These are phyloP conservation scores for Pythium dissotocum DNA, from an alignment of 352 stramenopile genomes.

Conservation along the genomic window DNA sequence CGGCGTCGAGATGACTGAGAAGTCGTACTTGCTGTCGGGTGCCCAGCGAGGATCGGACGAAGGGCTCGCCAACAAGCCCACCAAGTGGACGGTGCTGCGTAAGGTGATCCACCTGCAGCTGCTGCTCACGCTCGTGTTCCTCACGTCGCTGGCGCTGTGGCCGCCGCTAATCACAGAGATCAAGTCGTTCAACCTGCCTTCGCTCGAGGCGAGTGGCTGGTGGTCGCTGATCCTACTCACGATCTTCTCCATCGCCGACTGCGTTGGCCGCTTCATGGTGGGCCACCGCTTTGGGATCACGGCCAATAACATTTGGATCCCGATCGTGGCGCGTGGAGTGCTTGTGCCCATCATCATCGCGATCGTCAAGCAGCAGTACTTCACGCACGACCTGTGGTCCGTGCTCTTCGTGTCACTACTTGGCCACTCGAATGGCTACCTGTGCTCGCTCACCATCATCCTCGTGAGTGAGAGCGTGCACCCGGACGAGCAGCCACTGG, in stretches of 20 bases:
- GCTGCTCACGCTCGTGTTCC: slow-evolving; percentile 73
- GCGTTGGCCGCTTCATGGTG: slow-evolving; percentile 68
- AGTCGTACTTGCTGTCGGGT: slow-evolving; percentile 39
- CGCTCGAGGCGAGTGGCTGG: slow-evolving; percentile 68
- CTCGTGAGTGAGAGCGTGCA: slow-evolving; percentile 83
- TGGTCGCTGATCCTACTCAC: slow-evolving; percentile 84
- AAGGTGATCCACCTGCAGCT: slow-evolving; percentile 68
- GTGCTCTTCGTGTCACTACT: slow-evolving; percentile 66
- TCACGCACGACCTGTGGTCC: slow-evolving; percentile 75
- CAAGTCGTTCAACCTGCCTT: slow-evolving; percentile 76
- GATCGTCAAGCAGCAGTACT: slow-evolving; percentile 67
- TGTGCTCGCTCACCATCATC: slow-evolving; percentile 79
- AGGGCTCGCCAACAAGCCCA: slow-evolving; percentile 30
- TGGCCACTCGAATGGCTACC: slow-evolving; percentile 80
- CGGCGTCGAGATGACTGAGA: slow-evolving; percentile 61
- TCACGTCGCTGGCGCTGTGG: slow-evolving; percentile 73
- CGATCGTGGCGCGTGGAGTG: slow-evolving; percentile 53
- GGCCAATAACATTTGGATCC: slow-evolving; percentile 63
- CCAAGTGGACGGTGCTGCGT: slow-evolving; percentile 65
- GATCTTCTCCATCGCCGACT: slow-evolving; percentile 75
- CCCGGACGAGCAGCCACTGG: slow-evolving; percentile 65
- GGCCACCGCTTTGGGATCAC: slow-evolving; percentile 65
- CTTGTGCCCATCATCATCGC: slow-evolving; percentile 70
- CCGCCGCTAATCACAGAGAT: slow-evolving; percentile 83
- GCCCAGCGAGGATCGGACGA: slow-evolving; percentile 30